phyloP scores from a whole-genome alignment of 75 land plant species.

The Selaginella tamariscina region DNA sequence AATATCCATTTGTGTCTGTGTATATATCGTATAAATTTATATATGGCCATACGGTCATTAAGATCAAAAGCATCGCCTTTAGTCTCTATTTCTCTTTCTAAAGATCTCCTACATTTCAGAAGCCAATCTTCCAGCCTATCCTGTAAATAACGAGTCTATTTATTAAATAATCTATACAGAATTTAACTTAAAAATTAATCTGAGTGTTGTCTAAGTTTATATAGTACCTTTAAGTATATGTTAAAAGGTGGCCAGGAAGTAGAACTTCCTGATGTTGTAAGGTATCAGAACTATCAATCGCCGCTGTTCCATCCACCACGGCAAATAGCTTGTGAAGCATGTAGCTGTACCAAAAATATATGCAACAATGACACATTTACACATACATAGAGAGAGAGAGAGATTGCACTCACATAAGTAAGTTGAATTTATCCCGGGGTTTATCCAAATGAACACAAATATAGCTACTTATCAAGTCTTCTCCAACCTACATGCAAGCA shows the following conservation, averaged over 20 bases:
- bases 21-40: background rate
- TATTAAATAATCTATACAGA: background rate
- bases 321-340: constrained; percentile 98
- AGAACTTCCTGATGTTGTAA: constrained; percentile 90
- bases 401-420: constrained; percentile 58
- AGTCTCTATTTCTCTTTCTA: constrained; percentile 37
- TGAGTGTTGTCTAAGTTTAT: background rate
- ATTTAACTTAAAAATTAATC: background rate
- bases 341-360: constrained; percentile 37
- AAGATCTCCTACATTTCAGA: constrained; percentile 25
- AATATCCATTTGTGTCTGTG: background rate
- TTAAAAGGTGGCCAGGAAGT: constrained; percentile 75
- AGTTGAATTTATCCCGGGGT: constrained; percentile 72
- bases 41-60: constrained; percentile 32
- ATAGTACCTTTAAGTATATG: constrained; percentile 64
- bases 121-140: constrained; percentile 88
- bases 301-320: constrained; percentile 70
- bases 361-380: background rate
- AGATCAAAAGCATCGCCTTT: constrained; percentile 42
- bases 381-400: background rate
- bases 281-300: constrained; percentile 80
- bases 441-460: constrained; percentile 70
- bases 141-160: constrained; percentile 23
- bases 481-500: constrained; percentile 68
- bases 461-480: constrained; percentile 51